phyloP scores from a whole-genome alignment of 2,329 filamentous ascomycete species.

The Monosporascus sp. region DNA sequence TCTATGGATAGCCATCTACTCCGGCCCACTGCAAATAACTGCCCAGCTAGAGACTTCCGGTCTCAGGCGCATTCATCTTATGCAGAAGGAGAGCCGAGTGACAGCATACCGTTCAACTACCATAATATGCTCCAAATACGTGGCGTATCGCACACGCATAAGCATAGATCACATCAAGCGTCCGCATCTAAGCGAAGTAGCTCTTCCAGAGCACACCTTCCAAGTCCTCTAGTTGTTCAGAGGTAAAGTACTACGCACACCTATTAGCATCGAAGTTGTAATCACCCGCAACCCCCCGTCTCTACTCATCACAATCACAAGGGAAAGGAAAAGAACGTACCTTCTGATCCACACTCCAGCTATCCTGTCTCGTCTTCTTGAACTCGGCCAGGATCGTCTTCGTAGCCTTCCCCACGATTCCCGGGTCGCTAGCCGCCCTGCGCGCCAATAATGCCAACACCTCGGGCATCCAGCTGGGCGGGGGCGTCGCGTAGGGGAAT shows the following conservation, averaged over 20 bases:
- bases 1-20: too few relatives aligned
- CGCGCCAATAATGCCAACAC: constrained; percentile 80
- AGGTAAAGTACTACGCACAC: constrained; percentile 64
- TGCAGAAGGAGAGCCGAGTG: too few relatives aligned
- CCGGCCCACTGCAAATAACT: too few relatives aligned
- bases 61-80: too few relatives aligned
- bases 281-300: background rate
- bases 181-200: constrained; percentile 74
- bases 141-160: too few relatives aligned
- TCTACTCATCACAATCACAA: background rate
- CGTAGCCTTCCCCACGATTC: constrained; percentile 90
- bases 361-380: constrained; percentile 99
- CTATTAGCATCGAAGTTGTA: constrained; percentile 20
- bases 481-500: constrained; percentile 92
- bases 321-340: constrained; percentile 46
- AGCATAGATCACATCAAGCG: too few relatives aligned
- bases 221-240: constrained; percentile 89
- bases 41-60: too few relatives aligned
- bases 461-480: constrained; percentile 89
- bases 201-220: constrained; percentile 99
- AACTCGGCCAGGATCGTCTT: constrained; percentile 94
- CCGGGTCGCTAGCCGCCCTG: constrained; percentile 80
- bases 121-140: too few relatives aligned
- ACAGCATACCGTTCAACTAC: too few relatives aligned
- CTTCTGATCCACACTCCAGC: constrained; percentile 97